Percentiles rank a stretch among this genome's conserved stretches.
Evolutionary conservation across 192 early-diverging fungal species (phyloP).

Genomic region (Coemansia sp.): DNA sequence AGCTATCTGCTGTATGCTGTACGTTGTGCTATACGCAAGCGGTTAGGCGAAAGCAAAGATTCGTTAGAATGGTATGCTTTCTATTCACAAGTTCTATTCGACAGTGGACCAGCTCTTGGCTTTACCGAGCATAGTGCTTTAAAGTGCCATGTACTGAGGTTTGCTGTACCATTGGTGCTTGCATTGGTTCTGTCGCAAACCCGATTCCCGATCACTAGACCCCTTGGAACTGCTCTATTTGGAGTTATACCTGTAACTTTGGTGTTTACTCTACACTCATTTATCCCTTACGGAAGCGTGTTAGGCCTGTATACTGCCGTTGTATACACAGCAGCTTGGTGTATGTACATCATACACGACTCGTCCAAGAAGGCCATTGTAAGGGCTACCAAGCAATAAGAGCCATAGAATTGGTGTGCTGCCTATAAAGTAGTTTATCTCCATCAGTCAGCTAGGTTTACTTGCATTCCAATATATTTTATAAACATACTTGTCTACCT

Average conservation of each 20-base stretch:
- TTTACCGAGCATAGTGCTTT: background rate
- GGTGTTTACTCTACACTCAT: background rate
- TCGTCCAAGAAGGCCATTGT: background rate
- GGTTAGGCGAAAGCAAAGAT: background rate
- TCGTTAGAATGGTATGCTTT: background rate
- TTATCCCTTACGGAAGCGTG: background rate
- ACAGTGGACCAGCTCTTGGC: background rate
- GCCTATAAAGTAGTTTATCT: background rate
- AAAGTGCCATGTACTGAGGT: background rate
- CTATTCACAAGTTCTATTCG: background rate
- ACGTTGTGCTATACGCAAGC: background rate
- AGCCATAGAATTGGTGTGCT: background rate
- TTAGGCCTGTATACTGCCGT: background rate
- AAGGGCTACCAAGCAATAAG: background rate
- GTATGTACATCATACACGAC: background rate
- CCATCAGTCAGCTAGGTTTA: background rate
- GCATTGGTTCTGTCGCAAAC: background rate
- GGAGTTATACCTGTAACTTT: background rate
- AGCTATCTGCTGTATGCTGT: background rate
- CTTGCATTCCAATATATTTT: no score
- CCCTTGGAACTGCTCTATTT: background rate
- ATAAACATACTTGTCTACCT: background rate
- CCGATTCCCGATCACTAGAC: background rate
- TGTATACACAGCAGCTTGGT: background rate
- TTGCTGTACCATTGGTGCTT: background rate